A percentile compares a stretch with the other conserved stretches of the same genome.
phyloP scores from a whole-genome alignment of 129 eudicot genomes.

The Saposhnikovia divaricata region DNA sequence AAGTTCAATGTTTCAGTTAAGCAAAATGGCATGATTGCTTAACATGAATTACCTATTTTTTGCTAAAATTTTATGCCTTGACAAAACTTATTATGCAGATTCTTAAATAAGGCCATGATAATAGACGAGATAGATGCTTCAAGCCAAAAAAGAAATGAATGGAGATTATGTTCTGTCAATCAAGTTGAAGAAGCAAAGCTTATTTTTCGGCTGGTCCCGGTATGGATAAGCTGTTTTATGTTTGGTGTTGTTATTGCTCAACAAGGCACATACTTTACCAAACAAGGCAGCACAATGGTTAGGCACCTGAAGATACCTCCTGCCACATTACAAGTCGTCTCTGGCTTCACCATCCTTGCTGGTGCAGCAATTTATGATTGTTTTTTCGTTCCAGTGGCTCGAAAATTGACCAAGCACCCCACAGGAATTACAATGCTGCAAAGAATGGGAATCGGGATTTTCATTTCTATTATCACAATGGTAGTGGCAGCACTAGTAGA shows the following conservation, averaged over 20 bases:
- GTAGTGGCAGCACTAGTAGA: slow-evolving; percentile 43
- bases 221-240: slow-evolving; percentile 47
- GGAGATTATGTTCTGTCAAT: slow-evolving; percentile 57
- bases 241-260: slow-evolving; percentile 44
- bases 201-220: slow-evolving; percentile 40
- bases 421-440: slow-evolving; percentile 57
- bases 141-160: slow-evolving; percentile 11
- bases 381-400: slow-evolving; percentile 36
- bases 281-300: slow-evolving; percentile 47
- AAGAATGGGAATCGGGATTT: slow-evolving; percentile 44
- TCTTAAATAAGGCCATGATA: slow-evolving; percentile 54
- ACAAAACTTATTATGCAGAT: slow-evolving; percentile 17
- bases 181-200: slow-evolving; percentile 63
- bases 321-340: slow-evolving; percentile 42
- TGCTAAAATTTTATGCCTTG: not conserved
- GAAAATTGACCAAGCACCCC: slow-evolving; percentile 30
- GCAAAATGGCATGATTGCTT: no score
- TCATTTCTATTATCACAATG: slow-evolving; percentile 36
- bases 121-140: slow-evolving; percentile 35
- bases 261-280: slow-evolving; percentile 45
- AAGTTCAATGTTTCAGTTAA: no score
- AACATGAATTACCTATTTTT: no score
- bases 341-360: slow-evolving; percentile 41
- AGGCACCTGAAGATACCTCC: slow-evolving; percentile 33
- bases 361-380: slow-evolving; percentile 37